Evolutionary conservation across 2,329 filamentous ascomycete species (phyloP).

Genomic region (Cercospora sp.): DNA sequence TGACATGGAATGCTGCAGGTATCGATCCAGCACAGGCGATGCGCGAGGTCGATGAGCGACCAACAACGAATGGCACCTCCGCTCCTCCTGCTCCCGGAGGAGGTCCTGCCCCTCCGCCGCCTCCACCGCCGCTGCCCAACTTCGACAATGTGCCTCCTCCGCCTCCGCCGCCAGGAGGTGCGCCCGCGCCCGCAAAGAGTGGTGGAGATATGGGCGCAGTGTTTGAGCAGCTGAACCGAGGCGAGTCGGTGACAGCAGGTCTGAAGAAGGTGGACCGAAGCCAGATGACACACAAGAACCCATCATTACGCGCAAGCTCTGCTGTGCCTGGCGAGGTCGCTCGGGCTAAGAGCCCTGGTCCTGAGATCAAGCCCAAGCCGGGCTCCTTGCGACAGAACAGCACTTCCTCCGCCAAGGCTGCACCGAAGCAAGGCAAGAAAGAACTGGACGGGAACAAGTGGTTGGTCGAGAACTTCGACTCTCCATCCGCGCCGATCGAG

Average conservation of each 20-base stretch:
- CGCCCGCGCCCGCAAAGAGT: conserved; percentile 55
- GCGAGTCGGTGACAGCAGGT: conserved; percentile 80
- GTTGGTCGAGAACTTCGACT: conserved; percentile 93
- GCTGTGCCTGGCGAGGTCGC: conserved; percentile 61
- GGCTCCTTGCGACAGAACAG: conserved; percentile 51
- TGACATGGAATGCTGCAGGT: conserved; percentile 82
- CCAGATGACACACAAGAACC: conserved; percentile 99
- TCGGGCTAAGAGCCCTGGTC: conserved; percentile 80
- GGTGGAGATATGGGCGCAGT: conserved; percentile 75
- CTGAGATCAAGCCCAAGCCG: conserved; percentile 64
- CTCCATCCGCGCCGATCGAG: conserved; percentile 68
- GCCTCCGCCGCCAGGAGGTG: conserved; percentile 48
- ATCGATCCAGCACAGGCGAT: conserved; percentile 71
- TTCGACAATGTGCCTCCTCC: conserved; percentile 57
- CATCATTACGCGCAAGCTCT: conserved; percentile 72
- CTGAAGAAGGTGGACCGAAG: conserved; percentile 92
- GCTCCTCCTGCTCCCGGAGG: conserved; percentile 56
- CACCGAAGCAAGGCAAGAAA: conserved; percentile 43
- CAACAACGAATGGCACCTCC: conserved; percentile 41
- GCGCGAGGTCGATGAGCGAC: conserved; percentile 52
- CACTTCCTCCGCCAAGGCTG: conserved; percentile 25
- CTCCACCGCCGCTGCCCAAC: conserved; percentile 59
- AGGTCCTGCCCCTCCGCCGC: conserved; percentile 64
- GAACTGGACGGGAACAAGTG: conserved; percentile 74
- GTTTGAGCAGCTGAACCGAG: conserved; percentile 88